These are phyloP conservation scores for Globisporangium uncinulatum DNA, from an alignment of 352 stramenopile genomes.

Conservation along the genomic window DNA sequence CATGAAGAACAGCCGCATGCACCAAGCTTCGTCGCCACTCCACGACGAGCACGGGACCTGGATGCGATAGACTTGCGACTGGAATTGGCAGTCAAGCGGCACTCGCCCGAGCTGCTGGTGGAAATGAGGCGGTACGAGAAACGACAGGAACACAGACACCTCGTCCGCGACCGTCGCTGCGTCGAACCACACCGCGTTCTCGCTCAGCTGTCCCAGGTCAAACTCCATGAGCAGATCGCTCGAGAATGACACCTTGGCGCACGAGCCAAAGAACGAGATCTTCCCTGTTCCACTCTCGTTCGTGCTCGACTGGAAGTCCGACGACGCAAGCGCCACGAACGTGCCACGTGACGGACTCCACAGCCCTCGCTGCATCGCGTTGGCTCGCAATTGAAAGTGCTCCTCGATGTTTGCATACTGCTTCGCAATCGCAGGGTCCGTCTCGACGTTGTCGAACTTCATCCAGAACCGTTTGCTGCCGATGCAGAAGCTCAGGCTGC, in stretches of 20 bases:
- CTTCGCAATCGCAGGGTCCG: conserved; percentile 14
- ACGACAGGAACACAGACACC: conserved; percentile 27
- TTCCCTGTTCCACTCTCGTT: conserved; percentile 14
- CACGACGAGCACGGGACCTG: neutral
- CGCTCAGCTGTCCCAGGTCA: conserved; percentile 38
- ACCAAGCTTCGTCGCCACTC: conserved; percentile 23
- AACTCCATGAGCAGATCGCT: conserved; percentile 23
- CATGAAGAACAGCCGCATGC: conserved; percentile 37
- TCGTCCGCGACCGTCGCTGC: conserved; percentile 12
- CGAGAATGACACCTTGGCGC: conserved; percentile 17
- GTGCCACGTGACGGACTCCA: conserved; percentile 5
- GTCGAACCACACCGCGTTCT: conserved; percentile 43
- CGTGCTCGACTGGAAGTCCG: neutral
- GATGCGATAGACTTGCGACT: conserved; percentile 30
- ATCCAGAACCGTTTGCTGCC: conserved; percentile 34
- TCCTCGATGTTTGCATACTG: conserved; percentile 4
- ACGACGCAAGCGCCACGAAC: conserved; percentile 7
- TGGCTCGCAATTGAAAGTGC: neutral
- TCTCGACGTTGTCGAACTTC: conserved; percentile 38
- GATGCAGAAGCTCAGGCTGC: conserved; percentile 26
- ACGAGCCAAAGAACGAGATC: conserved; percentile 7
- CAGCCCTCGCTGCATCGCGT: conserved; percentile 7
- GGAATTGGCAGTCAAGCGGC: conserved; percentile 27
- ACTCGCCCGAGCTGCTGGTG: conserved; percentile 26
- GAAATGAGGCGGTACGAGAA: conserved; percentile 32